Conservation (phyloP, 2,329 filamentous ascomycete genomes). For the Hymenoscyphus linearis region DNA sequence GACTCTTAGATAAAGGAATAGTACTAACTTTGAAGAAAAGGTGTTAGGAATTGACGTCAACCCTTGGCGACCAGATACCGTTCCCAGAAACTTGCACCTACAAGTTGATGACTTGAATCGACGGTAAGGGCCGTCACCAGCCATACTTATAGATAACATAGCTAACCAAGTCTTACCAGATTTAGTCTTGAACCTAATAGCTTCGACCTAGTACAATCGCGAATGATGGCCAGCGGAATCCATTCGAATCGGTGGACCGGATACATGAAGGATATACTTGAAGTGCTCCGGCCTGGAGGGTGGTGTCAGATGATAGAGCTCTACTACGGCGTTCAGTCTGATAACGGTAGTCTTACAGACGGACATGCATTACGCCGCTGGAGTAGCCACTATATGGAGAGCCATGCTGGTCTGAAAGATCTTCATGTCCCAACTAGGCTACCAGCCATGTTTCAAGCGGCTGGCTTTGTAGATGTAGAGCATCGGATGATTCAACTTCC, state of each 20-base stretch:
- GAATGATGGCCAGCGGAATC: conserved; percentile 27
- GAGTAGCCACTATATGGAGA: conserved; percentile 60
- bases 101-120: conserved; percentile 70
- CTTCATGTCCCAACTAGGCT: conserved; percentile 58
- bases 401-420: conserved; percentile 60
- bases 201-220: conserved; percentile 77
- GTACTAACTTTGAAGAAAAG: conserved; percentile 35
- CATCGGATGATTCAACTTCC: conserved; percentile 60
- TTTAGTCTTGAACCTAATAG: conserved; percentile 64
- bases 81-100: conserved; percentile 61
- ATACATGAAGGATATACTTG: conserved; percentile 72
- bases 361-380: conserved; percentile 62
- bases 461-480: conserved; percentile 66
- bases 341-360: conserved; percentile 71
- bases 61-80: conserved; percentile 60
- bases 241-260: conserved; percentile 58
- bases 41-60: conserved; percentile 68
- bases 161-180: conserved; percentile 30
- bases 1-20: not conserved
- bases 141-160: not conserved
- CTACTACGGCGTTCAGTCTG: conserved; percentile 79
- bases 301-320: conserved; percentile 90
- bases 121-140: conserved; percentile 38
- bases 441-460: conserved; percentile 28
- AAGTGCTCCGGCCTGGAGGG: conserved; percentile 66